Evolutionary conservation across 805 yeast genomes (phyloP).

Genomic region (Ogataea trehaloabstinens): DNA sequence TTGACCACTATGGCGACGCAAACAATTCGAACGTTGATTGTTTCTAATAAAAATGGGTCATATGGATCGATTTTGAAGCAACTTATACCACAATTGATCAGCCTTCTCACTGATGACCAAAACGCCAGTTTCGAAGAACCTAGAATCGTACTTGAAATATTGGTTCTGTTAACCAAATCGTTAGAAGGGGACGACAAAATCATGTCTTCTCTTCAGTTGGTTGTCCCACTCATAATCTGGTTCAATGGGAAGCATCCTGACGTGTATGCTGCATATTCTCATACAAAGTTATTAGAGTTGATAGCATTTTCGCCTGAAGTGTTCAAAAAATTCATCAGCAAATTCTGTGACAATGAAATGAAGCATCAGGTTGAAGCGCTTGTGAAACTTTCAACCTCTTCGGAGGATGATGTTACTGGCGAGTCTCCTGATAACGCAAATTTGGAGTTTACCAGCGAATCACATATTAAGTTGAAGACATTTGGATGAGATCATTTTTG

Average conservation of each 20-base stretch:
- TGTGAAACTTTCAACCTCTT: slow-evolving; percentile 33
- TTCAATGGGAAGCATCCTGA: slow-evolving; percentile 24
- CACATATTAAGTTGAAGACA: slow-evolving; percentile 51
- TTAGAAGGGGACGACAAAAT: slow-evolving; percentile 32
- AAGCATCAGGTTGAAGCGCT: slow-evolving; percentile 41
- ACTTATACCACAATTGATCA: slow-evolving; percentile 45
- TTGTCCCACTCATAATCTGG: slow-evolving; percentile 32
- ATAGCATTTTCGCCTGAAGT: slow-evolving; percentile 41
- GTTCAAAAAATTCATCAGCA: slow-evolving; percentile 49
- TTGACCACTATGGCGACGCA: slow-evolving; percentile 47
- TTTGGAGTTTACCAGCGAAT: slow-evolving; percentile 18
- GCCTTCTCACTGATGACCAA: slow-evolving; percentile 15
- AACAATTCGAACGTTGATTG: slow-evolving; percentile 58
- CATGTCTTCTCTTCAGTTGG: slow-evolving; percentile 29
- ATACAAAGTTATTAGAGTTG: slow-evolving; percentile 46
- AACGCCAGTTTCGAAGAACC: slow-evolving; percentile 29
- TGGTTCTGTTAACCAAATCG: slow-evolving; percentile 43
- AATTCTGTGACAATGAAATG: slow-evolving; percentile 38
- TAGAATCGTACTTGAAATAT: slow-evolving; percentile 45
- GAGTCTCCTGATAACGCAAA: slow-evolving; percentile 9
- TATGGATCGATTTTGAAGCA: slow-evolving; percentile 40
- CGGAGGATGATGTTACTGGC: slow-evolving; percentile 8
- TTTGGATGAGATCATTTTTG: slow-evolving; percentile 33
- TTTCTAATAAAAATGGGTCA: slow-evolving; percentile 26
- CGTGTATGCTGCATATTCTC: slow-evolving; percentile 37